A percentile compares a stretch with the other conserved stretches of the same genome.
phyloP scores from a whole-genome alignment of 176 grass and related monocot genomes.

The Lolium perenne region DNA sequence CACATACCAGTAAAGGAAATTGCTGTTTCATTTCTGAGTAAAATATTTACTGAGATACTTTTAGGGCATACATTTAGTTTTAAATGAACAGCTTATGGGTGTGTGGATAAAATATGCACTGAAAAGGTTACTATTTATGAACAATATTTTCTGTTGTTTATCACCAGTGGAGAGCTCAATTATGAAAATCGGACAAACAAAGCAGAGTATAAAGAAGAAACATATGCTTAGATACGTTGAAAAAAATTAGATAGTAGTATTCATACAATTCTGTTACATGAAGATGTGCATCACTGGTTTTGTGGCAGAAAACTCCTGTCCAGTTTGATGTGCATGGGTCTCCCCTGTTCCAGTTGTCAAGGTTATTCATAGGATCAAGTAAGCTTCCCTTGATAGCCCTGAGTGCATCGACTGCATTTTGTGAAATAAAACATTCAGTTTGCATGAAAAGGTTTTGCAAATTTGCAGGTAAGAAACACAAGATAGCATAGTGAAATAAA shows the following conservation, averaged over 20 bases:
- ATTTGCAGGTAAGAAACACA: background rate
- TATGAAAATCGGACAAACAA: background rate
- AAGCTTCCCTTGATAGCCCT: slow-evolving; percentile 50
- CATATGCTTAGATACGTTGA: slow-evolving; percentile 10
- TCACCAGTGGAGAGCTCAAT: background rate
- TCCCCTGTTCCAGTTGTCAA: slow-evolving; percentile 72
- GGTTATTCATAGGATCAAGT: slow-evolving; percentile 56
- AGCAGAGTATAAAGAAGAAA: slow-evolving; percentile 30
- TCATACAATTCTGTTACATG: slow-evolving; percentile 88
- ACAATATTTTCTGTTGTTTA: background rate
- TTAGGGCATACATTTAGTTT: background rate
- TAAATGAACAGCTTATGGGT: background rate
- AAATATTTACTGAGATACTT: background rate
- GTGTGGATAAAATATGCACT: slow-evolving; percentile 4
- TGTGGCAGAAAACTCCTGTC: slow-evolving; percentile 77
- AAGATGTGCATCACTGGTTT: slow-evolving; percentile 58
- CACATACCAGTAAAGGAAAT: background rate
- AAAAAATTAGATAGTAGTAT: slow-evolving; percentile 19
- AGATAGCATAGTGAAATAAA: background rate
- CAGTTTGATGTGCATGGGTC: slow-evolving; percentile 91
- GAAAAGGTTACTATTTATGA: background rate
- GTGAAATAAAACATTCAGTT: slow-evolving; percentile 8
- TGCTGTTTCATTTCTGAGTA: slow-evolving; percentile 12
- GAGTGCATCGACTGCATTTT: slow-evolving; percentile 48
- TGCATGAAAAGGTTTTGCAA: background rate